A percentile compares a stretch with the other conserved stretches of the same genome.
Evolutionary conservation across 2,329 filamentous ascomycete genomes (phyloP).

Genomic region (Fusarium pseudocircinatum): DNA sequence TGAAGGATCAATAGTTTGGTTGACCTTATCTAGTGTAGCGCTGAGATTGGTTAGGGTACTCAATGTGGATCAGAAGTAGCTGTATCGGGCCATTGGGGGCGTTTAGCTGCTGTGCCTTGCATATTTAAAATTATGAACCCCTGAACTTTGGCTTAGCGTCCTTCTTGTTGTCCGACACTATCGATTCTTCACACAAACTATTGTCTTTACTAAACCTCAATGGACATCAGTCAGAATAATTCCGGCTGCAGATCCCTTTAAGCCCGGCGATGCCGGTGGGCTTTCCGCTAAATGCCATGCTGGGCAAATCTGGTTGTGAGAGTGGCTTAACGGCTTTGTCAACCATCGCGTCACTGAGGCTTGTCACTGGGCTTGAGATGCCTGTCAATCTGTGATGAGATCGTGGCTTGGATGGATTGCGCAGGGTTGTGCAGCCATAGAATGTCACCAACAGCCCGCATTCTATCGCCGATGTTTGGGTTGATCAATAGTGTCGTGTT

Average conservation of each 20-base stretch:
- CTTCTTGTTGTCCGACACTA: neutral
- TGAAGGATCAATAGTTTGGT: neutral
- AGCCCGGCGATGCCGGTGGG: neutral
- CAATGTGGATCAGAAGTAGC: neutral
- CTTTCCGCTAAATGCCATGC: no score
- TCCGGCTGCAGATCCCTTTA: no score
- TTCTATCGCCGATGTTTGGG: no score
- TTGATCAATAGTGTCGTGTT: no score
- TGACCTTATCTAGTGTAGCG: rapidly evolving
- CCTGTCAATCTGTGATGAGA: no score
- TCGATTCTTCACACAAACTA: neutral
- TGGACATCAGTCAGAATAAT: neutral
- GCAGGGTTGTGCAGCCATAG: no score
- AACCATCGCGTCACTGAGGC: no score
- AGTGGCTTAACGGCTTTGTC: no score
- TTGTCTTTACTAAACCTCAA: neutral
- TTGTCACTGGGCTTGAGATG: no score
- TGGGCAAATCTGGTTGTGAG: no score
- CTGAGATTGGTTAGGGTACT: neutral
- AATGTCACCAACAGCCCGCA: no score
- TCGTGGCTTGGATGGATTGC: no score
- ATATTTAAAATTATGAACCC: neutral
- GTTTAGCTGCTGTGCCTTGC: neutral
- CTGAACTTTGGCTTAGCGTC: neutral
- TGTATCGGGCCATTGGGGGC: neutral